Base-by-base conservation (phyloP, 2,329 filamentous ascomycete genomes). In the Clonostachys chloroleuca region DNA sequence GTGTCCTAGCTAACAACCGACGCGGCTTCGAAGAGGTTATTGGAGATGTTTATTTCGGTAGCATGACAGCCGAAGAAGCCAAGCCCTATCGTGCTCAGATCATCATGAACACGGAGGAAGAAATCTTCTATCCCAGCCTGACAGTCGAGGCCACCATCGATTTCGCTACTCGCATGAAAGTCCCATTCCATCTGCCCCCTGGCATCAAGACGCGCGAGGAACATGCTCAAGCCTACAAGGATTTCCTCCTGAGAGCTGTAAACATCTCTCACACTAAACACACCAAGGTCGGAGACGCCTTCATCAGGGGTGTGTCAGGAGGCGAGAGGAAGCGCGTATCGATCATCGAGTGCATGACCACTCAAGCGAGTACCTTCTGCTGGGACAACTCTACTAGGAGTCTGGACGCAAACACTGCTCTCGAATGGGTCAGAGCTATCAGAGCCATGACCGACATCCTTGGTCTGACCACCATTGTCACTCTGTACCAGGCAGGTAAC, bases 101-200 rank as follows among this genome's bases (percentile, higher is more conserved):
- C 44, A 74, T 87, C 37, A 75, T 89, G 50, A 90, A 90, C 63
- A 88, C 84, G 17, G 83, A 87, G 3, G 87, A 90, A 58, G 83
- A 75, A 50, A 47, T 73, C 4, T 72, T 73, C 56, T 90, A 87
- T 51, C 83, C 87, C 0, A 78, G 84, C 1, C 67, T 92, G 7
- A 87, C 83, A 1, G 86, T 91, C 3, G 78, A 80, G 5, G 77
- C 88, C 55, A 91, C 87, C 0, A 72, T 91, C 34, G 74, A 80
- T 41, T 91, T 91, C 62, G 87, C 87, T 0, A 80, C 81, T 0
- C 69, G 72, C 1, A 67, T 83, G 49, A 86, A 83, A 59, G 61
- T 81, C 1, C 77, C 79, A 0, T 70, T 66, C 47, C 54, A 70
- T 10, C 58, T 77, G 0, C 77, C 77, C 0, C 60, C 70, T 0